phyloP scores from a whole-genome alignment of 2,329 filamentous ascomycete genomes.

The Anthostomella pinea region DNA sequence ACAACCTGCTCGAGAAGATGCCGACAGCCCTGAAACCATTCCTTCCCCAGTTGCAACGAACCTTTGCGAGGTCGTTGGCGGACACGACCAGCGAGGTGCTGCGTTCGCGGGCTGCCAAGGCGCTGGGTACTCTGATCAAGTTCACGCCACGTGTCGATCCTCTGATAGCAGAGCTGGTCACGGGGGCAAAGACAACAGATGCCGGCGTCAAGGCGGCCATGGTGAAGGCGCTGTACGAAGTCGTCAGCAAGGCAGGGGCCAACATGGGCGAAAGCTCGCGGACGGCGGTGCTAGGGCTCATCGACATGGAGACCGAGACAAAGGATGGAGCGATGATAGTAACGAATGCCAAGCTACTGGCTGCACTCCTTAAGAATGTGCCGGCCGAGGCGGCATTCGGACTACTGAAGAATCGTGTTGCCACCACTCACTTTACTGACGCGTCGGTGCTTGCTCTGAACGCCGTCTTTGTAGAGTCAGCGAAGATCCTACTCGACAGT shows the following conservation, averaged over 20 bases:
- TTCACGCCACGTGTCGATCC: constrained; percentile 94
- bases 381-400: constrained; percentile 64
- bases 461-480: constrained; percentile 79
- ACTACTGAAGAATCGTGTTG: constrained; percentile 68
- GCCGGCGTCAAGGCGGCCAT: constrained; percentile 88
- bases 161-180: constrained; percentile 84
- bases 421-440: constrained; percentile 71
- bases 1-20: constrained; percentile 95
- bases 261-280: constrained; percentile 95
- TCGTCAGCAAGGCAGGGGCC: constrained; percentile 87
- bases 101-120: constrained; percentile 85
- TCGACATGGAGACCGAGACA: constrained; percentile 79
- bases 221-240: constrained; percentile 94
- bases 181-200: constrained; percentile 90
- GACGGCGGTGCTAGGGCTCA: constrained; percentile 79
- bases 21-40: constrained; percentile 94
- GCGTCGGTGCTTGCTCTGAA: constrained; percentile 85
- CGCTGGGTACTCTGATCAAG: constrained; percentile 90
- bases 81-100: constrained; percentile 89
- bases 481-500: constrained; percentile 64
- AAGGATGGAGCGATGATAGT: constrained; percentile 76
- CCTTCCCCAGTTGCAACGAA: constrained; percentile 91
- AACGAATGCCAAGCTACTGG: constrained; percentile 86
- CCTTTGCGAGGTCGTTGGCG: constrained; percentile 92
- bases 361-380: constrained; percentile 84